Base-by-base conservation (phyloP, 495 filamentous ascomycete species). In the Aspergillus olivimuriae region DNA sequence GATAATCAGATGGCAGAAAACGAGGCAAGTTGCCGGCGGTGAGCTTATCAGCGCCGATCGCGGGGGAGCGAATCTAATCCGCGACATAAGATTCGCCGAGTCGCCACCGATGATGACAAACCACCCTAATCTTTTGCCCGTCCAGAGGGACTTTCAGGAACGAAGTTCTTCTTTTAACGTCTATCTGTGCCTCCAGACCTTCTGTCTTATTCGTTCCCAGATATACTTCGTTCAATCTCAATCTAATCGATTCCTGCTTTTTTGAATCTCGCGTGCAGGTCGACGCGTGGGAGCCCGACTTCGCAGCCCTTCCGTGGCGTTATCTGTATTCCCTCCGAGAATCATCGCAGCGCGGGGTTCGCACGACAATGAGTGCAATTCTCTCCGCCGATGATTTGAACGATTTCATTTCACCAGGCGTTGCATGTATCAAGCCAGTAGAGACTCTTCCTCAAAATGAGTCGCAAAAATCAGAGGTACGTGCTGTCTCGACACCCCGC, bases 371-470 rank as follows among this genome's bases (percentile, higher is more conserved):
- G 91, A 91, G 85, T 50, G 92, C 92, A 20, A 97, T 98, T 48
- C 82, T 98, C 46, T 96, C 90, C 39, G 87, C 84, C 48, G 90
- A 97, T 68, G 89, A 95, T 63, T 73, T 98, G 47, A 98, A 98
- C 70, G 92, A 98, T 73, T 98, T 98, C 70, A 98, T 98, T 57
- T 89, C 84, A 22, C 92, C 92, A 5, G 92, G 92, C 26, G 88
- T 98, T 46, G 92, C 92, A 26, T 98, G 92, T 66, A 96, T 98
- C 64, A 98, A 98, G 57, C 92, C 92, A 15, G 78, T 98, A 51
- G 92, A 98, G 61, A 88, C 87, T 1, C 76, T 97, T 10, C 91
- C 89, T 0, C 65, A 75, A 43, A 70, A 74, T 42, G 58, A 62
- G 12, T 28, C 62, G 40, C 48, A 56, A 32, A 55, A 51, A 19